A percentile compares a stretch with the other conserved stretches of the same genome.
These are phyloP conservation scores for Talaromyces wortmannii DNA, from an alignment of 495 filamentous ascomycete genomes.

Conservation along the genomic window DNA sequence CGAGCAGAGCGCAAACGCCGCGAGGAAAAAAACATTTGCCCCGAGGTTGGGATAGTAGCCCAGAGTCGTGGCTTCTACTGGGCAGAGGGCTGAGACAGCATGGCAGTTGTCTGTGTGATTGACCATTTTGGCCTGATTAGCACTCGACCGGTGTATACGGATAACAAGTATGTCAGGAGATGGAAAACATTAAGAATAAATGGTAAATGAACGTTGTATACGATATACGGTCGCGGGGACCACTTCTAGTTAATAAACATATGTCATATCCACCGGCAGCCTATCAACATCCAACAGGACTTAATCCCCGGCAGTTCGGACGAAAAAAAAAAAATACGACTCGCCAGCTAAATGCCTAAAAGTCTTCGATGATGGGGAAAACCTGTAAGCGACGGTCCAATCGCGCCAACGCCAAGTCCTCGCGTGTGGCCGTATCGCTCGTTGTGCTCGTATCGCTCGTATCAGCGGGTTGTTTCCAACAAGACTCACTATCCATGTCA, in stretches of 20 bases:
- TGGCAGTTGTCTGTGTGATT: slow-evolving; percentile 25
- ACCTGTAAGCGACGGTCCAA: too few relatives aligned
- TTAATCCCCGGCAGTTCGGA: too few relatives aligned
- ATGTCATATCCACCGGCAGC: too few relatives aligned
- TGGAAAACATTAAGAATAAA: too few relatives aligned
- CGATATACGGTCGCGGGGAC: too few relatives aligned
- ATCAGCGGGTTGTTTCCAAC: too few relatives aligned
- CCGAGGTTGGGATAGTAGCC: slow-evolving; percentile 61
- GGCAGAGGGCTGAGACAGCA: slow-evolving; percentile 42
- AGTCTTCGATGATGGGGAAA: too few relatives aligned
- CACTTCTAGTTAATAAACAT: too few relatives aligned
- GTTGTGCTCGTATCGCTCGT: not conserved
- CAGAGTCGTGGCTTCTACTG: slow-evolving; percentile 54
- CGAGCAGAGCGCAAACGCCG: slow-evolving; percentile 44
- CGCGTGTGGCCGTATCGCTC: not conserved
- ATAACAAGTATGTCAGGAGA: not conserved
- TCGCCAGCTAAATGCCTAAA: too few relatives aligned
- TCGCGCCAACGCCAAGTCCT: not conserved
- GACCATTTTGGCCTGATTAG: slow-evolving; percentile 10
- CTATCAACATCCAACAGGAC: too few relatives aligned
- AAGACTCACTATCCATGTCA: too few relatives aligned
- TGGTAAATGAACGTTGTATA: not conserved
- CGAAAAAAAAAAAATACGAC: too few relatives aligned
- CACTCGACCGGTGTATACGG: not conserved
- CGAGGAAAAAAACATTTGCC: slow-evolving; percentile 55